Conservation (phyloP, 2,329 filamentous ascomycete species). For the Chlorencoelia australis region DNA sequence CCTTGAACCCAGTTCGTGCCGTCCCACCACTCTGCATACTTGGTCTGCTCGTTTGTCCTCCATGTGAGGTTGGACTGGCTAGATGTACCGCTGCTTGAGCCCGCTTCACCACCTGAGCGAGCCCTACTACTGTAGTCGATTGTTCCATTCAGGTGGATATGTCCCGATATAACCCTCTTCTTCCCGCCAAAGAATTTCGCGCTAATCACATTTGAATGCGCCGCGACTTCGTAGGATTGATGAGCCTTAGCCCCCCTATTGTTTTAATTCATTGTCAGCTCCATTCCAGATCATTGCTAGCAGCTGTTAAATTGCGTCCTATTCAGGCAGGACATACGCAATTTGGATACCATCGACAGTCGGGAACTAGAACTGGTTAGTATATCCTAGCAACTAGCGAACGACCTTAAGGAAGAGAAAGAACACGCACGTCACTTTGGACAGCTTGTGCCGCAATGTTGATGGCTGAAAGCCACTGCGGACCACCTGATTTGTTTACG, state of each 20-base stretch:
- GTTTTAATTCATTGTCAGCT: conserved; percentile 1
- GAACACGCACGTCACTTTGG: background rate
- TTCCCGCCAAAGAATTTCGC: conserved; percentile 1
- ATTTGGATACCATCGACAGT: conserved; percentile 2
- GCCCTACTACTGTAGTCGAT: conserved; percentile 2
- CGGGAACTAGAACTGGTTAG: conserved; percentile 2
- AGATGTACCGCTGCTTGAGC: background rate
- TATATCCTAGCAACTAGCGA: background rate
- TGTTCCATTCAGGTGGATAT: conserved; percentile 1
- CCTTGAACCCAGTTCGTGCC: conserved; percentile 7
- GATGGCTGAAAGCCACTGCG: background rate
- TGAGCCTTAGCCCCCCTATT: conserved; percentile 2
- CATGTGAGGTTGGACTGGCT: too few relatives aligned
- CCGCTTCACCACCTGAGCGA: background rate
- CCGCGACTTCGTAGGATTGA: conserved; percentile 1
- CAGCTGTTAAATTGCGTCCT: background rate
- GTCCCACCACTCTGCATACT: conserved; percentile 7
- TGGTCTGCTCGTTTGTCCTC: too few relatives aligned
- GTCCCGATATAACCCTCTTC: conserved; percentile 1
- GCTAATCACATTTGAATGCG: conserved; percentile 3
- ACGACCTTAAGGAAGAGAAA: background rate
- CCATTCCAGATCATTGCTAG: conserved; percentile 1
- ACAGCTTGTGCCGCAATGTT: background rate
- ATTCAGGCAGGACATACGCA: conserved; percentile 3
- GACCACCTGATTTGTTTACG: background rate